These are phyloP conservation scores for Pistacia vera DNA, from an alignment of 345 rosid species.

Conservation along the genomic window DNA sequence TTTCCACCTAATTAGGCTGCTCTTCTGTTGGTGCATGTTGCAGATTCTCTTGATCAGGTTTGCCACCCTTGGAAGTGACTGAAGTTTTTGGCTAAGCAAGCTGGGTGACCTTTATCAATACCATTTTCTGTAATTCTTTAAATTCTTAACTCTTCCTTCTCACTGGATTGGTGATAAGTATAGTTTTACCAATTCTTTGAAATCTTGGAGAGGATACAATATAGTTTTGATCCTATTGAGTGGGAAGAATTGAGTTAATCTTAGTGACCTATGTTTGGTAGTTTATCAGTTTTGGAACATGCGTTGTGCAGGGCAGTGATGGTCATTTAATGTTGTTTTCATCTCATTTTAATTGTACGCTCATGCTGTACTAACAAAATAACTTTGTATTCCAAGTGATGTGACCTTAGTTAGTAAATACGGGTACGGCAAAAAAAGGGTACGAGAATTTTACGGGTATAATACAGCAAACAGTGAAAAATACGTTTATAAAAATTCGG, in stretches of 20 bases:
- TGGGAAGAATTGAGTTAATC: not conserved
- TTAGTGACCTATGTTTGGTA: not conserved
- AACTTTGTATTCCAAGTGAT: too few relatives aligned
- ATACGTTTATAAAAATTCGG: too few relatives aligned
- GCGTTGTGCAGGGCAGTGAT: too few relatives aligned
- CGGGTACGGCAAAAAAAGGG: too few relatives aligned
- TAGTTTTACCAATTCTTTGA: not conserved
- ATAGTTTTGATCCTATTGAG: conserved; percentile 1
- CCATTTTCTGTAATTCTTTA: conserved; percentile 7
- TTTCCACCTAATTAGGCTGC: not conserved
- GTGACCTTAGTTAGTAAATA: too few relatives aligned
- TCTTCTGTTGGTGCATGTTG: conserved; percentile 9
- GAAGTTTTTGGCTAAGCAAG: not conserved
- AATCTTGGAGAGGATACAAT: conserved; percentile 12
- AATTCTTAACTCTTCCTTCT: conserved; percentile 8
- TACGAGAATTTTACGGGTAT: too few relatives aligned
- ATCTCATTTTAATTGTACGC: too few relatives aligned
- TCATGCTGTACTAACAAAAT: too few relatives aligned
- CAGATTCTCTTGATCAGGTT: not conserved
- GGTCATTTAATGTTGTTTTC: too few relatives aligned
- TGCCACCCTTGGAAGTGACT: not conserved
- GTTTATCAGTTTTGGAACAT: too few relatives aligned
- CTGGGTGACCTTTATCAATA: conserved; percentile 5
- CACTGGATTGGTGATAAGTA: not conserved
- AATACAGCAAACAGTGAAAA: too few relatives aligned